Conservation (phyloP, 2,329 filamentous ascomycete genomes). For the Colletotrichum higginsianum region DNA sequence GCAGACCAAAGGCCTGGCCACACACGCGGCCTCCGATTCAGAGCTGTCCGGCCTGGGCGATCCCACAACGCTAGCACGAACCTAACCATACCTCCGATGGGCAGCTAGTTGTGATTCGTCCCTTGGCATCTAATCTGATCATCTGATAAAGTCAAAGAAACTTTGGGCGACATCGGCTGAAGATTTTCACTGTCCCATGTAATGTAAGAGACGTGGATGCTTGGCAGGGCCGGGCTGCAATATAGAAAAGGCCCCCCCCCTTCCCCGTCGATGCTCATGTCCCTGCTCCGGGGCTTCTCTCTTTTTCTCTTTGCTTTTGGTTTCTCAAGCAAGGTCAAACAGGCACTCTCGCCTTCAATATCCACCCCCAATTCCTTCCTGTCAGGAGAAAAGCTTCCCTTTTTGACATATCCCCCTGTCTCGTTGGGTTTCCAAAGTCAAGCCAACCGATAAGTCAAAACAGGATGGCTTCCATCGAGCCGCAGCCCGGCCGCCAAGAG, state of each 20-base stretch:
- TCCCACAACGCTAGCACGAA: conserved; percentile 40
- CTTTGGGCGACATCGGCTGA: conserved; percentile 37
- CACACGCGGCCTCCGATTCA: conserved; percentile 33
- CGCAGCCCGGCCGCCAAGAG: conserved; percentile 16
- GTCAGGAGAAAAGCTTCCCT: background rate
- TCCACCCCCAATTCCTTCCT: conserved; percentile 18
- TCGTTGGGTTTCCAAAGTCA: conserved; percentile 21
- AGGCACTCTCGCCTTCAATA: conserved; percentile 33
- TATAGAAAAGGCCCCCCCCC: conserved; percentile 14
- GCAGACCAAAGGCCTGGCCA: conserved; percentile 25
- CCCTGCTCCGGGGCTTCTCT: background rate
- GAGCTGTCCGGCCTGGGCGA: conserved; percentile 31
- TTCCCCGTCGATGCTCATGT: conserved; percentile 14
- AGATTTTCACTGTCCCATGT: background rate
- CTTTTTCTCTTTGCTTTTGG: conserved; percentile 10
- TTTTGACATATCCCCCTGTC: conserved; percentile 5
- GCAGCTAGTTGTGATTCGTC: conserved; percentile 20
- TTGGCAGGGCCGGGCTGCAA: conserved; percentile 16
- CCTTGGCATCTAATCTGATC: conserved; percentile 40
- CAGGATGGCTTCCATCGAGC: conserved; percentile 32
- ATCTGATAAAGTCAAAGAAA: conserved; percentile 37
- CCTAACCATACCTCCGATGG: conserved; percentile 35
- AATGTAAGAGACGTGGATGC: background rate
- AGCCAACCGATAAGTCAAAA: background rate
- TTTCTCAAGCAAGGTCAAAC: conserved; percentile 34